Conservation (phyloP, 805 yeast species). For the Blastobotrys peoriensis region DNA sequence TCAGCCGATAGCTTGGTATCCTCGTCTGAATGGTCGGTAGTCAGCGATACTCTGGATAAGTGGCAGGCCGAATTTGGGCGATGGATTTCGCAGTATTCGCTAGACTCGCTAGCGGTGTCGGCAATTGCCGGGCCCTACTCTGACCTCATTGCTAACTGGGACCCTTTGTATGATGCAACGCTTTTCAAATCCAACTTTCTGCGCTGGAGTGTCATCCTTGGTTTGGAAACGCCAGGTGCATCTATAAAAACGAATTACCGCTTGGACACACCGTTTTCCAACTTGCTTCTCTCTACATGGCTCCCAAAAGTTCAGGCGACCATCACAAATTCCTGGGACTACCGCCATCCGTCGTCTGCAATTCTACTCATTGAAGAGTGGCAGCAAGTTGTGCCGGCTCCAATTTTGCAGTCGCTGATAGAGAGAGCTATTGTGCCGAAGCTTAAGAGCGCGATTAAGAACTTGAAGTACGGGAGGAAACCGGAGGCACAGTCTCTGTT, state of each 20-base stretch:
- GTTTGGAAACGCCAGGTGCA: slow-evolving; percentile 7
- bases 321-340: slow-evolving; percentile 34
- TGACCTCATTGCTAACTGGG: slow-evolving; percentile 33
- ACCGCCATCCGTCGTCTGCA: slow-evolving; percentile 35
- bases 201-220: slow-evolving; percentile 25
- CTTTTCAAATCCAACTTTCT: slow-evolving; percentile 28
- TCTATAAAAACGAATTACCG: no score
- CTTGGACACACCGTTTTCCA: slow-evolving; percentile 29
- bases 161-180: slow-evolving; percentile 32
- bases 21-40: slow-evolving; percentile 19
- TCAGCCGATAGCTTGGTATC: neutral
- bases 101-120: slow-evolving; percentile 26
- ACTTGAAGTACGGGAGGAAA: slow-evolving; percentile 31
- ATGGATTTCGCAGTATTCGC: slow-evolving; percentile 13
- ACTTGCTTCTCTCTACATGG: slow-evolving; percentile 34
- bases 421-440: slow-evolving; percentile 34
- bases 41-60: slow-evolving; percentile 18
- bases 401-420: slow-evolving; percentile 28
- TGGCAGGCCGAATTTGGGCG: slow-evolving; percentile 18
- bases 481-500: neutral
- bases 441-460: slow-evolving; percentile 30
- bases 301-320: slow-evolving; percentile 28
- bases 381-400: slow-evolving; percentile 33
- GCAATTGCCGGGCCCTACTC: slow-evolving; percentile 16
- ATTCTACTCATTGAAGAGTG: slow-evolving; percentile 38